Base-by-base conservation (phyloP, 768 basidiomycete genomes). In the Rhizopogon sp. region DNA sequence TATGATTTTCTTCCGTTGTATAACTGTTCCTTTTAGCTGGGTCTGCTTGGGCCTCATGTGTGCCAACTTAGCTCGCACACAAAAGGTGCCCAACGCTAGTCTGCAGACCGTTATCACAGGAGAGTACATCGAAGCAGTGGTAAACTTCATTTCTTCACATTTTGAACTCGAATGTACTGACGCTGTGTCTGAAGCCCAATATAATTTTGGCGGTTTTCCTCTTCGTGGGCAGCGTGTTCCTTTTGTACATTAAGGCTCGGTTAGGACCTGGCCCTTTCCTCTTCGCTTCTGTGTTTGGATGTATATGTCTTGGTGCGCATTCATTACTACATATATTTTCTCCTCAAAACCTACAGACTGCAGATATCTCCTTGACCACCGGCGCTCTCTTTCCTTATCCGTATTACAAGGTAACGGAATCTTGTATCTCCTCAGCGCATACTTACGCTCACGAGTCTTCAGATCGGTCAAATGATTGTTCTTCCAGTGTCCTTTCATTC, bases 301-400 rank as follows among this genome's bases (percentile, higher is more conserved):
- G 84, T 64, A 78, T 89, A 39, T 76, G 77, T 60, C 52, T 86
- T 6, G 82, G 85, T 82, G 53, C 54, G 74, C 58, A 25, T 29
- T 9, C 9, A 37, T 35, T 13, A 13, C 54, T 13, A 13, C 54
- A 35, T 20, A 20, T 41, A n/a, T 22, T 8, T 14, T 43, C 9
- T 37, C n/a, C 17, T 17, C 33, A 13, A 31, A 11, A 50, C 43
- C 56, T 16, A 61, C 31, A 47, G 7, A 25, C 8, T 43, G 22
- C 56, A 85, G 87, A 87, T 60, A 83, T 87, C 16, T 68, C 71
- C 14, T 61, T 87, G 16, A 83, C 80, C 0, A 82, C 81, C 0
- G 79, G 81, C 0, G 77, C 68, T 11, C 68, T 90, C 7, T 84
- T 79, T 61, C 88, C 88, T 1, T 89, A 74, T 58, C 81, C 87